These are phyloP conservation scores for Streptanthus diversifolius DNA, from an alignment of 345 rosid genomes.

Conservation along the genomic window DNA sequence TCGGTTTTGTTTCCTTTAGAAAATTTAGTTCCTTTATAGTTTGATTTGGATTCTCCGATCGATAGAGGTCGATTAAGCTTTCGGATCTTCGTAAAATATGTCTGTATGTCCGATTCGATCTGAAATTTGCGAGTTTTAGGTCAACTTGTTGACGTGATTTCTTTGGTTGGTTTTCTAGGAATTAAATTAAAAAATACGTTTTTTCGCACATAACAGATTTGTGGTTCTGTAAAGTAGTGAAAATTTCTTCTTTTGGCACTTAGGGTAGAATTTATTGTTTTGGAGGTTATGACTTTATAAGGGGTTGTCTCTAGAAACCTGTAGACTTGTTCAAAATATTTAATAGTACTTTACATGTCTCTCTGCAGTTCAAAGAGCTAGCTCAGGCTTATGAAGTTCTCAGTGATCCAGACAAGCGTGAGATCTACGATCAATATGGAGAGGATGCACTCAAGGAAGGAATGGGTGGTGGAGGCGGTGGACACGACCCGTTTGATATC, in stretches of 20 bases:
- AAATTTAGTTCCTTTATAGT: neutral
- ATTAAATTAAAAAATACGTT: no score
- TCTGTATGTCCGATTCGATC: neutral
- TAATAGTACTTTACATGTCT: neutral
- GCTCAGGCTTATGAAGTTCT: conserved; percentile 88
- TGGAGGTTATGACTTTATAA: neutral
- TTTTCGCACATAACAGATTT: neutral
- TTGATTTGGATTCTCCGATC: conserved; percentile 11
- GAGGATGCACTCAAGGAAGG: conserved; percentile 97
- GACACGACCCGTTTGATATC: conserved; percentile 81
- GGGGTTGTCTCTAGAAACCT: neutral
- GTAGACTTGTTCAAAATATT: neutral
- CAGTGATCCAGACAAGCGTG: conserved; percentile 88
- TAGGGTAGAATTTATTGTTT: neutral
- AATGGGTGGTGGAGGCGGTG: conserved; percentile 63
- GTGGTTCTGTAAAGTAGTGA: neutral
- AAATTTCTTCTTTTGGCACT: neutral
- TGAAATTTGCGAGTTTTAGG: conserved; percentile 16
- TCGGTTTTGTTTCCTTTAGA: neutral
- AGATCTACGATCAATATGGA: conserved; percentile 81
- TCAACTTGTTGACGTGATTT: neutral
- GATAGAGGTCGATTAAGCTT: neutral
- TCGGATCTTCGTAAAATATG: neutral
- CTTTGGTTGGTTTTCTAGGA: neutral
- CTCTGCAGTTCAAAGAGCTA: conserved; percentile 78